phyloP scores from a whole-genome alignment of 441 rosid genomes.

The Pelargonium myrrhifolium region DNA sequence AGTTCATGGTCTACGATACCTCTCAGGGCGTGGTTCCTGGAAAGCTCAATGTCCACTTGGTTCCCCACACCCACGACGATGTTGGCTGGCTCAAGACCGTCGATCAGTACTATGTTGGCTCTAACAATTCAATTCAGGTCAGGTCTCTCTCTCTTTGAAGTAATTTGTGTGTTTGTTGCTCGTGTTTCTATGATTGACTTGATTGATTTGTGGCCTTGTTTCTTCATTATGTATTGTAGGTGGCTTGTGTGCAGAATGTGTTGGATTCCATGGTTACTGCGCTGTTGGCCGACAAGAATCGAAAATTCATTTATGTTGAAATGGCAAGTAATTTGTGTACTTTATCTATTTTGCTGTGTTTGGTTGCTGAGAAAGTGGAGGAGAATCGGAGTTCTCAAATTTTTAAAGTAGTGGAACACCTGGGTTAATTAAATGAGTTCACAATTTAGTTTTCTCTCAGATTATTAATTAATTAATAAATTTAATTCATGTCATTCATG shows the following conservation, averaged over 20 bases:
- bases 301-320: conserved; percentile 84
- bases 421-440: too few species aligned
- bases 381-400: neutral
- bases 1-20: conserved; percentile 76
- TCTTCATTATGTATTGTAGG: conserved; percentile 27
- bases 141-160: conserved; percentile 1
- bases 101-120: conserved; percentile 97
- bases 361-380: conserved; percentile 3
- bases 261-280: conserved; percentile 87
- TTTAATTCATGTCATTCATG: too few species aligned
- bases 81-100: conserved; percentile 98
- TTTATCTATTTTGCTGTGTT: neutral
- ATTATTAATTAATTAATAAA: too few species aligned
- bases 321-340: conserved; percentile 31
- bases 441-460: too few species aligned
- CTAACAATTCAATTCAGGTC: conserved; percentile 96
- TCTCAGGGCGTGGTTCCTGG: conserved; percentile 60
- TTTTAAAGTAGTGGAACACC: neutral
- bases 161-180: neutral
- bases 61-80: conserved; percentile 90
- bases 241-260: conserved; percentile 91
- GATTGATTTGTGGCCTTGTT: neutral
- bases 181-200: neutral
- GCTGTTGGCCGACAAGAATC: conserved; percentile 77
- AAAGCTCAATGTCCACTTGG: conserved; percentile 91